Evolutionary conservation across 805 yeast species (phyloP), one percentile per base, ranked within the genome.

Genomic region (Monosporozyma siamensis): DNA sequence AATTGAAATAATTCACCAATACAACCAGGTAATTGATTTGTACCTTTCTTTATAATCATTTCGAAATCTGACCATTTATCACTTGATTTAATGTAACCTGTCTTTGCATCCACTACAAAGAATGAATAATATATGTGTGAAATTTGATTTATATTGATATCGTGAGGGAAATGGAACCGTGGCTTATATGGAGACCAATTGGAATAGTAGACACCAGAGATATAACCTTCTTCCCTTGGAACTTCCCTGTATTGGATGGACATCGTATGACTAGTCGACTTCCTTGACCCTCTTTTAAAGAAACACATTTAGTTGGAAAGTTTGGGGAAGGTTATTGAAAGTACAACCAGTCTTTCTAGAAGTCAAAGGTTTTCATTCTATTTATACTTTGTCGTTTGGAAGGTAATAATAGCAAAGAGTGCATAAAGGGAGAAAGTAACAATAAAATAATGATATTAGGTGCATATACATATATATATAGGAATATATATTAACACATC

Each of bases 41-140:
- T 41, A 34, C 35, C 50, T 29, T 54, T 53, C 36, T 49, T 45
- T 5, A 48, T 44, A 39, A 53, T 55, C 57, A 70, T 56, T 22
- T 73, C 70, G 1, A 69, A 47, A 50, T 85, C 95, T 1, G 86
- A 76, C 79, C 82, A 77, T 6, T 67, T 59, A 54, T 88, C 95
- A 6, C 77, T 66, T 22, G 77, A 67, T 12, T 55, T 53, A 3
- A 85, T 67, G 2, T 55, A 61, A 0, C 94, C 89, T 0, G 80
- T 63, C 0, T 55, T 53, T 1, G 68, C 52, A 48, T 80, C 75
- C 4, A 88, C 70, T 26, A 72, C 65, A 39, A 84, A 68, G 59
- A 90, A 90, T 0, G 96, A 83, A 59, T 83, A 92, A 53, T 80
- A 79, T 1, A 92, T 59, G 48, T 85, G 83, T 15, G 95, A 77